phyloP scores from a whole-genome alignment of 2,329 filamentous ascomycete species.

The Colletotrichum plurivorum region DNA sequence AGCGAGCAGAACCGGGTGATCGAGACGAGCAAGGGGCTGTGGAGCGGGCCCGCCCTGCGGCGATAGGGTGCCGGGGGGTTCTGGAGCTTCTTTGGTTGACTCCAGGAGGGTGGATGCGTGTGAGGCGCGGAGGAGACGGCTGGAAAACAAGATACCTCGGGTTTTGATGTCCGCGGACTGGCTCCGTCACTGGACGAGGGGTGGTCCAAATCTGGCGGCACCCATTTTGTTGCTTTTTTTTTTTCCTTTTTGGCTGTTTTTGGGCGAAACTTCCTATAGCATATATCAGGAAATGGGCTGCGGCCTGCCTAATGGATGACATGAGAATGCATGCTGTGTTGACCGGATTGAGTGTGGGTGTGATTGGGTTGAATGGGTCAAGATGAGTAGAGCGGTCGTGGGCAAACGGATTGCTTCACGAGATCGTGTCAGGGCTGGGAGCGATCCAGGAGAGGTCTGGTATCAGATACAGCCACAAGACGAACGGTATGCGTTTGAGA shows the following conservation, averaged over 20 bases:
- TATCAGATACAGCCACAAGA: no score
- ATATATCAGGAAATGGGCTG: conserved; percentile 27
- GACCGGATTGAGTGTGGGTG: background rate
- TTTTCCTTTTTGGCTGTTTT: conserved; percentile 16
- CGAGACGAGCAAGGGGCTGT: conserved; percentile 76
- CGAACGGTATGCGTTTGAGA: no score
- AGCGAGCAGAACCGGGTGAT: conserved; percentile 69
- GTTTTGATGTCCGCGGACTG: conserved; percentile 32
- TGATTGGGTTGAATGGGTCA: no score
- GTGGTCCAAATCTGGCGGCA: conserved; percentile 19
- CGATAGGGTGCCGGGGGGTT: conserved; percentile 30
- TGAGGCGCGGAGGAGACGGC: background rate
- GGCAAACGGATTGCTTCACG: no score
- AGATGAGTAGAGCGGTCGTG: no score
- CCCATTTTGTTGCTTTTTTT: conserved; percentile 26
- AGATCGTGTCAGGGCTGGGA: no score
- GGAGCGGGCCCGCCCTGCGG: conserved; percentile 54
- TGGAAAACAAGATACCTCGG: conserved; percentile 38
- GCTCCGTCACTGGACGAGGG: conserved; percentile 34
- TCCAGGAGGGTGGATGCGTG: no score
- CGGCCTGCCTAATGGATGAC: conserved; percentile 20
- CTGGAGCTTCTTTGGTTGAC: no score
- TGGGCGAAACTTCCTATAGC: conserved; percentile 28
- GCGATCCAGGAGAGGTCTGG: no score
- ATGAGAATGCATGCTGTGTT: conserved; percentile 4